These are phyloP conservation scores for Aspergillus sp. DNA, from an alignment of 2,329 filamentous ascomycete species.

Conservation along the genomic window DNA sequence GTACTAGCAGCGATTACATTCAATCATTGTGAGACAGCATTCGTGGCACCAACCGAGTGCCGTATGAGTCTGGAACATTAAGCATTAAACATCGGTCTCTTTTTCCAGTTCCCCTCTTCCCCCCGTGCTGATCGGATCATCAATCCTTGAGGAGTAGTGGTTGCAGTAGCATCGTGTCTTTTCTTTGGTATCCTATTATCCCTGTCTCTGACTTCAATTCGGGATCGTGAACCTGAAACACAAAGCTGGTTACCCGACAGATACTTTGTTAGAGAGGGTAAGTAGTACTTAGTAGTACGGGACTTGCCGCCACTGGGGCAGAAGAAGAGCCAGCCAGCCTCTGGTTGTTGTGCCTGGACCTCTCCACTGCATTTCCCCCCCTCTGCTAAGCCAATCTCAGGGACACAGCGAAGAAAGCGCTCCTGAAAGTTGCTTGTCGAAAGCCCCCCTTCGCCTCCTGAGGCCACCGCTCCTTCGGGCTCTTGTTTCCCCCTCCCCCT, in stretches of 20 bases:
- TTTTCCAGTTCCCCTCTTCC: neutral
- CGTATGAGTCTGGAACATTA: conserved; percentile 3
- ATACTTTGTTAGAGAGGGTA: neutral
- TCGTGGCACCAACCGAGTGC: neutral
- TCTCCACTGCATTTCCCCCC: conserved; percentile 1
- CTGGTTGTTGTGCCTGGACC: neutral
- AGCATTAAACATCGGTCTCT: neutral
- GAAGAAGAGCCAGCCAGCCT: too few relatives aligned
- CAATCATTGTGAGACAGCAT: neutral
- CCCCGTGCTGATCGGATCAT: neutral
- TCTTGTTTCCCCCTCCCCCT: conserved; percentile 15
- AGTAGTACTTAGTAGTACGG: too few relatives aligned
- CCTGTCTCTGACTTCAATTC: neutral
- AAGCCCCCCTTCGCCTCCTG: conserved; percentile 11
- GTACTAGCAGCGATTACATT: too few relatives aligned
- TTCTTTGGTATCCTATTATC: neutral
- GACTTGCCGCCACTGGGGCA: too few relatives aligned
- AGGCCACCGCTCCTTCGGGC: conserved; percentile 20
- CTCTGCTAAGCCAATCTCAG: conserved; percentile 1
- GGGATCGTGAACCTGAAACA: neutral
- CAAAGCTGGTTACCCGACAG: neutral
- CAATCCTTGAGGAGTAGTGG: neutral
- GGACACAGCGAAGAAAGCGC: neutral
- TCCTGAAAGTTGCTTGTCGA: conserved; percentile 12
- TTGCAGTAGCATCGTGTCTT: neutral